Conservation (phyloP, 2,329 filamentous ascomycete genomes). For the Cryphonectria nitschkei region DNA sequence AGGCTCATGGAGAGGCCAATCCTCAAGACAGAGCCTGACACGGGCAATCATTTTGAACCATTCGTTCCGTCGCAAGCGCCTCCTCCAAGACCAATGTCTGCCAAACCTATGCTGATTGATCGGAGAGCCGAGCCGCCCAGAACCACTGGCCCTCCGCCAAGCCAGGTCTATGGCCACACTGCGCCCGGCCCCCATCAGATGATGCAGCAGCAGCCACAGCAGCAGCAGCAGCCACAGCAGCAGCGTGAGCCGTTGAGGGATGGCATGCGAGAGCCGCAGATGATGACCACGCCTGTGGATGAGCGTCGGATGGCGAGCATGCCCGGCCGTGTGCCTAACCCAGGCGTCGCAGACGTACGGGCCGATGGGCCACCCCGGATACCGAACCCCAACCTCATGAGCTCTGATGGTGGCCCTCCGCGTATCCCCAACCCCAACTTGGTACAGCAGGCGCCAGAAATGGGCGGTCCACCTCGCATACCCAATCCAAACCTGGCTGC, state of each 20-base stretch:
- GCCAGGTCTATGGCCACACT: constrained; percentile 41
- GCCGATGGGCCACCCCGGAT: constrained; percentile 23
- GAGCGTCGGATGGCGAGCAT: constrained; percentile 45
- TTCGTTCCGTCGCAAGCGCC: constrained; percentile 45
- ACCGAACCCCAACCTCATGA: constrained; percentile 22
- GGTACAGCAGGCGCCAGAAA: constrained; percentile 7
- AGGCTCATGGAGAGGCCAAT: constrained; percentile 34
- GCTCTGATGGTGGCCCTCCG: constrained; percentile 11
- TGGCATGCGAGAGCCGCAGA: constrained; percentile 14
- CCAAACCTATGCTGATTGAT: constrained; percentile 46
- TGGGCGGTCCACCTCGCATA: constrained; percentile 20
- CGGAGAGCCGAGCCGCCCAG: constrained; percentile 50
- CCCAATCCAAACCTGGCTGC: constrained; percentile 26
- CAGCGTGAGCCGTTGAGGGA: constrained; percentile 23
- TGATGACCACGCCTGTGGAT: constrained; percentile 39
- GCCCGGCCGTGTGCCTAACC: constrained; percentile 40
- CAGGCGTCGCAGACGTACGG: constrained; percentile 25
- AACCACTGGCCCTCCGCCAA: constrained; percentile 37
- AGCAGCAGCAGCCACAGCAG: no score
- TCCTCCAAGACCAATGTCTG: constrained; percentile 36
- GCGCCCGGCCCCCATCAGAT: constrained; percentile 32
- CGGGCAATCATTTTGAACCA: constrained; percentile 50
- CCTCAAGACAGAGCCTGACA: constrained; percentile 57
- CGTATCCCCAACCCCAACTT: constrained; percentile 26
- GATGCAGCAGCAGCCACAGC: neutral